Conservation (phyloP, 148 eudicot genomes). For the Amaranthus palmeri region DNA sequence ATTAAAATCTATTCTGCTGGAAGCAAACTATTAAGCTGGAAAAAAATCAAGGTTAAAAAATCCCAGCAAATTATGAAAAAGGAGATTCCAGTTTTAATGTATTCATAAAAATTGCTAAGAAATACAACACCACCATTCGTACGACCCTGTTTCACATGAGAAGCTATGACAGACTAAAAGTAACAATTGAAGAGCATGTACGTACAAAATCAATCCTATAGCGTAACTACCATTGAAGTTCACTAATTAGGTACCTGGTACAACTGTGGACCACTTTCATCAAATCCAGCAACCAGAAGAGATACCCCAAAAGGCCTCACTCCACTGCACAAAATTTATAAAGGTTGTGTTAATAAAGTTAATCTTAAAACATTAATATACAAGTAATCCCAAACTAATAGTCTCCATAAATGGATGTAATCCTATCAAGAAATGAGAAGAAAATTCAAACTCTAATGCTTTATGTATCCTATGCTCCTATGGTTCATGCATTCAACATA, state of each 20-base stretch:
- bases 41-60: no score
- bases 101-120: no score
- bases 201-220: not conserved
- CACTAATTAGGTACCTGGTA: conserved; percentile 58
- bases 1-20: no score
- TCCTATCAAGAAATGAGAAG: no score
- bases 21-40: no score
- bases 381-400: no score
- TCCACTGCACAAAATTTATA: conserved; percentile 46
- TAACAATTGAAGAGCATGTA: not conserved
- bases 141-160: no score
- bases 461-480: no score
- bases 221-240: not conserved
- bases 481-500: no score
- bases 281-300: conserved; percentile 93
- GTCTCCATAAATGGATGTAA: no score
- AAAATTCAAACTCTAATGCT: no score
- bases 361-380: not conserved
- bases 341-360: not conserved
- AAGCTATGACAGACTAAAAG: not conserved
- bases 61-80: not conserved
- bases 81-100: not conserved
- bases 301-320: conserved; percentile 99
- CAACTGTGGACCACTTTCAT: conserved; percentile 96
- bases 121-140: no score